These are phyloP conservation scores for Coprinopsis cinerea DNA, from an alignment of 768 basidiomycete species.

Conservation along the genomic window DNA sequence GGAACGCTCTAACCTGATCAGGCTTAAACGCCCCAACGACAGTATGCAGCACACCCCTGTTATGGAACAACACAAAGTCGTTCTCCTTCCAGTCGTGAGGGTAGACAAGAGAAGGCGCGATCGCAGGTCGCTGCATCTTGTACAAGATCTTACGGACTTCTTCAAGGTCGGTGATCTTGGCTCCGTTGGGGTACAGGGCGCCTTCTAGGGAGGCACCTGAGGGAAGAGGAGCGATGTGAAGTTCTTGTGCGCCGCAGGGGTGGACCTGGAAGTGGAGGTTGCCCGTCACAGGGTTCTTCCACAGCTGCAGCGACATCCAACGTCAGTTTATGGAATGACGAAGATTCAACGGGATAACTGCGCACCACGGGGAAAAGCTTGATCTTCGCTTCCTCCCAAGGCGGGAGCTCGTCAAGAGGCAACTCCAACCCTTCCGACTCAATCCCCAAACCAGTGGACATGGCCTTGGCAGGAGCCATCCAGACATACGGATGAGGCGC, in stretches of 20 bases:
- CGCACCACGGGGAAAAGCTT: slow-evolving; percentile 60
- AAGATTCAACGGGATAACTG: no score
- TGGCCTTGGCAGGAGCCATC: slow-evolving; percentile 72
- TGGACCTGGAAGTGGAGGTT: slow-evolving; percentile 87
- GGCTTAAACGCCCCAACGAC: slow-evolving; percentile 73
- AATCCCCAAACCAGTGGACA: slow-evolving; percentile 76
- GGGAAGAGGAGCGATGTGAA: slow-evolving; percentile 72
- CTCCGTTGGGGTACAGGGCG: slow-evolving; percentile 81
- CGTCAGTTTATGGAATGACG: no score
- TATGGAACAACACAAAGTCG: slow-evolving; percentile 83
- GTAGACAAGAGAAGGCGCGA: slow-evolving; percentile 82
- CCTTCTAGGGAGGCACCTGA: slow-evolving; percentile 48
- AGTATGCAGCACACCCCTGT: slow-evolving; percentile 74
- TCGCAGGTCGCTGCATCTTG: slow-evolving; percentile 84
- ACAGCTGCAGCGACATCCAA: slow-evolving; percentile 42
- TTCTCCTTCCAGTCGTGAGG: slow-evolving; percentile 75
- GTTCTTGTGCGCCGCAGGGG: slow-evolving; percentile 65
- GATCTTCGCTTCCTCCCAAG: slow-evolving; percentile 70
- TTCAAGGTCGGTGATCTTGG: slow-evolving; percentile 64
- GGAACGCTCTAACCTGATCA: slow-evolving; percentile 69
- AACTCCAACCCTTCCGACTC: slow-evolving; percentile 71
- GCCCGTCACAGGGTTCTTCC: slow-evolving; percentile 90
- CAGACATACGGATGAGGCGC: slow-evolving; percentile 84
- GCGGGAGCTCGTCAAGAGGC: slow-evolving; percentile 55
- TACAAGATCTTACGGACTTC: slow-evolving; percentile 72